Base-by-base conservation (phyloP, 2,329 filamentous ascomycete genomes). In the Delphinella strobiligena region DNA sequence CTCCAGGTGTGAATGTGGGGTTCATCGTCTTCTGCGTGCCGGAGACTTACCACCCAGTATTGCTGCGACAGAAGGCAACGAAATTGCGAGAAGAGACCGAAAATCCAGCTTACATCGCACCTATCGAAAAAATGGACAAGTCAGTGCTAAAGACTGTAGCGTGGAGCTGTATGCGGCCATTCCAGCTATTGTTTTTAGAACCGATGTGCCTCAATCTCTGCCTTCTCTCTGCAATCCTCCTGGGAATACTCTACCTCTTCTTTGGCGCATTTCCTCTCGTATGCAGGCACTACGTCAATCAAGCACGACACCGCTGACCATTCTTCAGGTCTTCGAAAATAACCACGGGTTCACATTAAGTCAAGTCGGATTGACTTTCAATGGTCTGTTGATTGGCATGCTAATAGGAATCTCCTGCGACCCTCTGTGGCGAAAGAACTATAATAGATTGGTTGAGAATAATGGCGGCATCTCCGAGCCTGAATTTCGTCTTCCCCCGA, bases 211-310 rank as follows among this genome's bases (percentile, higher is more conserved):
- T 91, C 42, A 77, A 78, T 49, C 75, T 95, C 18, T 91, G 86
- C 59, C 62, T 91, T 16, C 82, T 88, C 50, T 84, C 83, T 1
- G 85, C 86, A 30, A 75, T 95, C 39, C 66, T 94, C n/a, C 68
- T 94, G 5, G 88, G 87, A 4, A 81, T 93, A 33, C 64, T 94
- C 2, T 94, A 94, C 55, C 74, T 94, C 30, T 93, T 93, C 66
- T 93, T 93, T 56, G 86, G 86, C 15, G 86, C 87, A 0, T 93
- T 94, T 52, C 74, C 81, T 4, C 65, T 93, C 33, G 22, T n/a
- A n/a, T n/a, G n/a, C n/a, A n/a, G n/a, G n/a, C n/a, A n/a, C n/a
- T n/a, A n/a, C n/a, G n/a, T n/a, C n/a, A n/a, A n/a, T n/a, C n/a
- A n/a, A n/a, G n/a, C n/a, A n/a, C n/a, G n/a, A n/a, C n/a, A n/a